Evolutionary conservation across 1,284 basidiomycete species (phyloP), one percentile per base, ranked within the genome.

Genomic region (Somion occarium): DNA sequence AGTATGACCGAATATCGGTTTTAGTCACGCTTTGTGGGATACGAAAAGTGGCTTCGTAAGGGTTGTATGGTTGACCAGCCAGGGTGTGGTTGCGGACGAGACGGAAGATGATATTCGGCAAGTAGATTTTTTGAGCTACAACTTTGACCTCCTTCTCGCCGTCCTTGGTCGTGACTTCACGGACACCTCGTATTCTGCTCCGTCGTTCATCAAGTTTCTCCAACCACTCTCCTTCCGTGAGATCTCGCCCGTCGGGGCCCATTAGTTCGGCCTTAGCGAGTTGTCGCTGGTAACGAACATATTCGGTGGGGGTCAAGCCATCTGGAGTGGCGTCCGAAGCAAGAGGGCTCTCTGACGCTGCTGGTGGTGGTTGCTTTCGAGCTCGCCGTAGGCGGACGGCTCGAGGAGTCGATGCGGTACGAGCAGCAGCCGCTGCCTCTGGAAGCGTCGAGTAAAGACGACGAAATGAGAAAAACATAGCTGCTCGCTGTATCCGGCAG

Each of bases 11-110:
- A 27, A 98, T 74, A 69, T 94, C 92, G 56, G 88, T 91, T 73
- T 98, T 98, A 51, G 93, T 96, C 71, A 96, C 78, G 48, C 82
- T 84, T 53, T 84, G 85, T 1, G 88, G 83, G 39, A 97, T 80
- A 52, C 92, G 88, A 76, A 98, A 97, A 1, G 95, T 98, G 5
- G 94, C 94, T 67, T 93, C 88, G 73, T 87, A 94, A 1, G 93
- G 90, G 60, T 98, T 96, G 76, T 98, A 98, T 3, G 91, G 75
- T 61, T 90, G 71, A 0, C 88, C 91, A 1, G 73, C 69, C 0
- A 79, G 82, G 0, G 92, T 94, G 62, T 86, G 71, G 69, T 98
- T 98, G 38, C 91, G 84, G 43, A 96, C 84, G 50, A 98, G 76
- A 51, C 83, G 80, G 69, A 97, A 85, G 56, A 88, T 69, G 61